A percentile compares a stretch with the other conserved stretches of the same genome.
phyloP scores from a whole-genome alignment of 2,329 filamentous ascomycete species.

The Exophiala bonariae region DNA sequence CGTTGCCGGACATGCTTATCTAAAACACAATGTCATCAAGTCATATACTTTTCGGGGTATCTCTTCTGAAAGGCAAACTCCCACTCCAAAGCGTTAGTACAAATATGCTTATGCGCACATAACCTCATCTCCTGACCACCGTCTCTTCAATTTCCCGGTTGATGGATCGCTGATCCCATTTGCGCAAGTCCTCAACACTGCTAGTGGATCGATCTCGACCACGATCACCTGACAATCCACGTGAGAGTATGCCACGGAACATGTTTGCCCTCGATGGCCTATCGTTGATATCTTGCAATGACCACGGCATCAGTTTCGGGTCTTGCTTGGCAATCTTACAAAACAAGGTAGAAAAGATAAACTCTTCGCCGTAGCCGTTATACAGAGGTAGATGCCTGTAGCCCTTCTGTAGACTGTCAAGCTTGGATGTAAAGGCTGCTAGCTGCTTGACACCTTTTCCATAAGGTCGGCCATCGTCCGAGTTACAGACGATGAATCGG shows the following conservation, averaged over 20 bases:
- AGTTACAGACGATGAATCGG: slow-evolving; percentile 87
- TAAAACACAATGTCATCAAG: slow-evolving; percentile 23
- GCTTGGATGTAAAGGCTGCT: slow-evolving; percentile 89
- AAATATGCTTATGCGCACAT: slow-evolving; percentile 10
- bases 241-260: slow-evolving; percentile 22
- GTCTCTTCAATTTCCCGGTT: slow-evolving; percentile 24
- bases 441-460: slow-evolving; percentile 66
- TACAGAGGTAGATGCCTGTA: slow-evolving; percentile 90
- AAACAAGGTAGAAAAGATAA: slow-evolving; percentile 91
- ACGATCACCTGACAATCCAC: slow-evolving; percentile 25
- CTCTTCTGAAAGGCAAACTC: slow-evolving; percentile 22
- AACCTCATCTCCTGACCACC: slow-evolving; percentile 14
- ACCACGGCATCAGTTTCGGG: slow-evolving; percentile 41
- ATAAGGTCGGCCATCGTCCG: slow-evolving; percentile 70
- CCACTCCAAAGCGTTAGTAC: slow-evolving; percentile 18
- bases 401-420: slow-evolving; percentile 83
- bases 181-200: slow-evolving; percentile 18
- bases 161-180: slow-evolving; percentile 13
- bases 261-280: slow-evolving; percentile 19
- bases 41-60: slow-evolving; percentile 28
- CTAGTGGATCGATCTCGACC: slow-evolving; percentile 22
- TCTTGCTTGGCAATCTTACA: slow-evolving; percentile 73
- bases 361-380: slow-evolving; percentile 86
- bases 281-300: slow-evolving; percentile 21
- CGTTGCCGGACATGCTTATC: slow-evolving; percentile 26